These are phyloP conservation scores for Yamadazyma paraphyllophila DNA, from an alignment of 805 yeast species.

Conservation along the genomic window DNA sequence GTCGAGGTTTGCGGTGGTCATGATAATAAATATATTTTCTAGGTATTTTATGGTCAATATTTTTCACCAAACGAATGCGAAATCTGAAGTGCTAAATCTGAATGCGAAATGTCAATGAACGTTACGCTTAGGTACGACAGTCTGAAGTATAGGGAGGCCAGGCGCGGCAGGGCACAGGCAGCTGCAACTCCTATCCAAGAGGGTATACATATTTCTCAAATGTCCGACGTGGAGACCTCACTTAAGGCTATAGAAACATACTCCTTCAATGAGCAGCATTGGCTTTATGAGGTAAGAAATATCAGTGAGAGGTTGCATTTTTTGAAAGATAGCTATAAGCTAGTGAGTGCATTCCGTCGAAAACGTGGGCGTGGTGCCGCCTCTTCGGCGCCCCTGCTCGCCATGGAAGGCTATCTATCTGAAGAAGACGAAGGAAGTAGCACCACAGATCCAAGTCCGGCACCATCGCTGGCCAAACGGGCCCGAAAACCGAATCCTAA, in stretches of 20 bases:
- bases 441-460: not conserved
- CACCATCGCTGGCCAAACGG: not conserved
- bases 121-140: conserved; percentile 5
- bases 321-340: conserved; percentile 26
- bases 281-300: conserved; percentile 23
- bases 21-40: conserved; percentile 7
- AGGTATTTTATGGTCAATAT: not conserved
- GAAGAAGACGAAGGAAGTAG: conserved; percentile 14
- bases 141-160: not conserved
- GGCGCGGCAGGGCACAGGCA: not conserved
- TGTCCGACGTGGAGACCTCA: conserved; percentile 3
- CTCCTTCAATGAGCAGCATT: conserved; percentile 12
- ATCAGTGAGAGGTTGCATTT: conserved; percentile 27
- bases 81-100: not conserved
- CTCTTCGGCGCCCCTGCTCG: not conserved
- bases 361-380: conserved; percentile 8
- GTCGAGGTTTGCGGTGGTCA: conserved; percentile 32
- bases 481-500: not conserved
- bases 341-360: conserved; percentile 23
- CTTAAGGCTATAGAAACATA: conserved; percentile 8
- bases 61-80: not conserved
- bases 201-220: not conserved
- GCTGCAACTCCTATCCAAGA: not conserved
- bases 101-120: conserved; percentile 1
- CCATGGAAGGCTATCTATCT: conserved; percentile 4